phyloP scores from a whole-genome alignment of 2,329 filamentous ascomycete genomes.

The Fusarium oxysporum region DNA sequence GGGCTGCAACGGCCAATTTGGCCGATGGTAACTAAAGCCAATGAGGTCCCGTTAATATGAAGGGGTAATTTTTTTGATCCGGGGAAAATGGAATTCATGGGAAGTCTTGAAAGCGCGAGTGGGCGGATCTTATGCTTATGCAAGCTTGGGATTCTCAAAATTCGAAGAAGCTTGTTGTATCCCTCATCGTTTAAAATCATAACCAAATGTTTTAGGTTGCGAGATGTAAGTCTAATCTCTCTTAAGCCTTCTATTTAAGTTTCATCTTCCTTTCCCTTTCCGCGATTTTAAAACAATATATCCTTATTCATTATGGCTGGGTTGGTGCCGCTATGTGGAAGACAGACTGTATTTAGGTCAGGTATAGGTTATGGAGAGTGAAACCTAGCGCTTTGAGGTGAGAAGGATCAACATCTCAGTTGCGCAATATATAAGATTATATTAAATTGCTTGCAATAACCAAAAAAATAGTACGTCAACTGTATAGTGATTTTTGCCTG shows the following conservation, averaged over 20 bases:
- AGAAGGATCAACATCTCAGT: too few relatives aligned
- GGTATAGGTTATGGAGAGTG: background rate
- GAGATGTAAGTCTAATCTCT: too few relatives aligned
- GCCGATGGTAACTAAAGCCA: background rate
- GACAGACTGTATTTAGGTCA: rapidly evolving
- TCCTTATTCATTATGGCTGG: too few relatives aligned
- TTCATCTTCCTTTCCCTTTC: background rate
- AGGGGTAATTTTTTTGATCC: rapidly evolving
- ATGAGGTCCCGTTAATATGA: too few relatives aligned
- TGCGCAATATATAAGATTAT: rapidly evolving
- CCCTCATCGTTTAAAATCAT: rapidly evolving
- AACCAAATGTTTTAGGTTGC: rapidly evolving
- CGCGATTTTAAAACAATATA: rapidly evolving
- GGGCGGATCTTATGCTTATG: too few relatives aligned
- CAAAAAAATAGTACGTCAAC: rapidly evolving
- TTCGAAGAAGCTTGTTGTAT: rapidly evolving
- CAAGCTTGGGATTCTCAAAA: too few relatives aligned
- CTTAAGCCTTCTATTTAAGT: too few relatives aligned
- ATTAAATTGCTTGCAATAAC: rapidly evolving
- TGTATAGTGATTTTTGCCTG: rapidly evolving
- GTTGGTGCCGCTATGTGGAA: background rate
- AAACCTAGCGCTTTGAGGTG: rapidly evolving
- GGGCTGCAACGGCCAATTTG: background rate
- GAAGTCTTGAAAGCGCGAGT: too few relatives aligned
- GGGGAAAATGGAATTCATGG: rapidly evolving